These are phyloP conservation scores for Madurella fahalii DNA, from an alignment of 2,329 filamentous ascomycete genomes.

Conservation along the genomic window DNA sequence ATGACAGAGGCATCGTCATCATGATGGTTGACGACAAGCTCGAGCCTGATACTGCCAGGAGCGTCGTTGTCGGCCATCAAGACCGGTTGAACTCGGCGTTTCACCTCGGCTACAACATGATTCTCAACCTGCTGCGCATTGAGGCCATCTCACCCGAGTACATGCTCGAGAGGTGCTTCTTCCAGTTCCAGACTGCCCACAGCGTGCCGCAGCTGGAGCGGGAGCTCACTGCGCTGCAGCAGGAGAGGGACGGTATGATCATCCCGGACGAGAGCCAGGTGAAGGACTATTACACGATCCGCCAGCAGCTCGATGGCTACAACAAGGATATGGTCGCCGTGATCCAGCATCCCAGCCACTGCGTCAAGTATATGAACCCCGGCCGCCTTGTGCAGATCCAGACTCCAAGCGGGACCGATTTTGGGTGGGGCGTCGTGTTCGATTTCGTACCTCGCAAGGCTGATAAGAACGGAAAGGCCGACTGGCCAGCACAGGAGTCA, in stretches of 20 bases:
- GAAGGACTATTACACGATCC: slow-evolving; percentile 89
- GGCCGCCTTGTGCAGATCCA: slow-evolving; percentile 88
- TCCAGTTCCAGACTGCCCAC: slow-evolving; percentile 94
- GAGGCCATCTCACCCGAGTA: slow-evolving; percentile 98
- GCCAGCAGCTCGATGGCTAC: slow-evolving; percentile 78
- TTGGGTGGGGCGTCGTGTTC: slow-evolving; percentile 90
- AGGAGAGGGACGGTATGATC: slow-evolving; percentile 64
- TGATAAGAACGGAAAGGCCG: slow-evolving; percentile 63
- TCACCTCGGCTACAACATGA: slow-evolving; percentile 98
- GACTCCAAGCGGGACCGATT: slow-evolving; percentile 69
- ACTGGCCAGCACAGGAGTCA: slow-evolving; percentile 69
- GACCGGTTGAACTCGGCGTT: slow-evolving; percentile 97
- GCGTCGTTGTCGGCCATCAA: slow-evolving; percentile 93
- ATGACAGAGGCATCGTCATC: slow-evolving; percentile 96
- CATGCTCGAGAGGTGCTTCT: slow-evolving; percentile 98
- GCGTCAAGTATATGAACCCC: slow-evolving; percentile 75
- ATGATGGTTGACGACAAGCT: slow-evolving; percentile 99
- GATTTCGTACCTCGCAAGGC: slow-evolving; percentile 64
- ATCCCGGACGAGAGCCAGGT: slow-evolving; percentile 86
- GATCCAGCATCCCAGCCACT: slow-evolving; percentile 87
- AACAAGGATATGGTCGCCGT: slow-evolving; percentile 86
- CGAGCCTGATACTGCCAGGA: slow-evolving; percentile 88
- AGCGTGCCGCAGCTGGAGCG: slow-evolving; percentile 81
- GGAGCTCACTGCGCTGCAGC: slow-evolving; percentile 73
- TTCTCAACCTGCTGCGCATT: slow-evolving; percentile 92